A percentile compares a stretch with the other conserved stretches of the same genome.
Conservation (phyloP, 2,329 filamentous ascomycete species). For the Fonsecaea erecta region DNA sequence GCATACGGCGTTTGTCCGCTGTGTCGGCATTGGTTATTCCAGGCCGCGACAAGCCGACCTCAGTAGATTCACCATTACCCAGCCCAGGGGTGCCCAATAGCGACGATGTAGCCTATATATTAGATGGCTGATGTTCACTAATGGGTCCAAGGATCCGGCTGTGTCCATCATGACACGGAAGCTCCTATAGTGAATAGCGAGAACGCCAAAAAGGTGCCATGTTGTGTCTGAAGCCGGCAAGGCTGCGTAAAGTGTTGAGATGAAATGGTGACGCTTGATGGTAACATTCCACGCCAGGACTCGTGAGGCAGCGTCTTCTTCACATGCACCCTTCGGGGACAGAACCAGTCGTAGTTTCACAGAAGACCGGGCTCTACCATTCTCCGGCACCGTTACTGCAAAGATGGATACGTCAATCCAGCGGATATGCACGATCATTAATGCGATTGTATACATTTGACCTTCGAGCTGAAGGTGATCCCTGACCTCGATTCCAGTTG, state of each 20-base stretch:
- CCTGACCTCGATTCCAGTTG: neutral
- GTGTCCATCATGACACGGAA: no score
- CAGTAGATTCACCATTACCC: no score
- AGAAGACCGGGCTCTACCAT: neutral
- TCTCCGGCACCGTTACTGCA: neutral
- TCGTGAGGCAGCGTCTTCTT: neutral
- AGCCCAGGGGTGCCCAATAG: no score
- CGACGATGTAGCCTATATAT: no score
- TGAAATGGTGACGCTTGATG: neutral
- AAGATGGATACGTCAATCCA: neutral
- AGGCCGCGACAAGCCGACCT: no score
- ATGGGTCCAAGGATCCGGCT: no score
- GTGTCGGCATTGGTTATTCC: conserved; percentile 3
- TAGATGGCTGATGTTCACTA: no score
- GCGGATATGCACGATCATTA: neutral
- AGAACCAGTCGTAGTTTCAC: neutral
- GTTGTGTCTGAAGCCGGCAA: neutral
- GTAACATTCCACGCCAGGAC: neutral
- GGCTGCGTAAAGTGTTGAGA: neutral
- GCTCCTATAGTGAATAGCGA: no score
- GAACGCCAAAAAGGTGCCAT: neutral
- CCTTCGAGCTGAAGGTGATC: neutral
- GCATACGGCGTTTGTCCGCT: conserved; percentile 8
- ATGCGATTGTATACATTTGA: neutral
- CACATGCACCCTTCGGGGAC: neutral